Evolutionary conservation across 208 protist species (phyloP).

Genomic region (Acanthamoeba divionensis): DNA sequence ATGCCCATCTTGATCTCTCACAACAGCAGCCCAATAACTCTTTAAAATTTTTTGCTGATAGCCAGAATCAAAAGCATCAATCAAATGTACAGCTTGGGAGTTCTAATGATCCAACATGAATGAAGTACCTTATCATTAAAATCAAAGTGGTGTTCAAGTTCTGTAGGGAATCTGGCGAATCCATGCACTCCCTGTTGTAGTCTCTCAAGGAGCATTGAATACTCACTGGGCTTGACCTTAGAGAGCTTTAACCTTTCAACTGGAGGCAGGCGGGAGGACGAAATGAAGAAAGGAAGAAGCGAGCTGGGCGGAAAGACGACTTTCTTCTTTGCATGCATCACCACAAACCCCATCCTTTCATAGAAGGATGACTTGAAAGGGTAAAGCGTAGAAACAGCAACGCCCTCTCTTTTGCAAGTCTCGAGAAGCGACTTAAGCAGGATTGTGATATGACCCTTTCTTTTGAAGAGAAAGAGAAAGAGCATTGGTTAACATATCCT

Average conservation of each 20-base stretch:
- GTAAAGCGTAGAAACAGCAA: constrained; percentile 18
- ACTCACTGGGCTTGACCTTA: background rate
- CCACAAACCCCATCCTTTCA: constrained; percentile 26
- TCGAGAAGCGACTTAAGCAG: background rate
- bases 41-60: background rate
- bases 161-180: background rate
- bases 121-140: constrained; percentile 13
- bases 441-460: background rate
- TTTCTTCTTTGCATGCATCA: background rate
- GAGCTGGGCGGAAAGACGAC: background rate
- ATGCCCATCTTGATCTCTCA: background rate
- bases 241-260: background rate
- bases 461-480: background rate
- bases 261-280: background rate
- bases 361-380: constrained; percentile 46
- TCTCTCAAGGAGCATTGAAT: background rate
- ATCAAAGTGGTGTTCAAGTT: background rate
- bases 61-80: background rate
- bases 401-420: background rate
- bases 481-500: too few relatives aligned
- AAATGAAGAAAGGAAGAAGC: background rate
- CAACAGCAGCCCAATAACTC: background rate
- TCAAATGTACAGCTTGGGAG: background rate
- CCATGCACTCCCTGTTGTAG: background rate
- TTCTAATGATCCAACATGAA: background rate